Base-by-base conservation (phyloP, 2,329 filamentous ascomycete genomes). In the Nigrospora sphaerica region DNA sequence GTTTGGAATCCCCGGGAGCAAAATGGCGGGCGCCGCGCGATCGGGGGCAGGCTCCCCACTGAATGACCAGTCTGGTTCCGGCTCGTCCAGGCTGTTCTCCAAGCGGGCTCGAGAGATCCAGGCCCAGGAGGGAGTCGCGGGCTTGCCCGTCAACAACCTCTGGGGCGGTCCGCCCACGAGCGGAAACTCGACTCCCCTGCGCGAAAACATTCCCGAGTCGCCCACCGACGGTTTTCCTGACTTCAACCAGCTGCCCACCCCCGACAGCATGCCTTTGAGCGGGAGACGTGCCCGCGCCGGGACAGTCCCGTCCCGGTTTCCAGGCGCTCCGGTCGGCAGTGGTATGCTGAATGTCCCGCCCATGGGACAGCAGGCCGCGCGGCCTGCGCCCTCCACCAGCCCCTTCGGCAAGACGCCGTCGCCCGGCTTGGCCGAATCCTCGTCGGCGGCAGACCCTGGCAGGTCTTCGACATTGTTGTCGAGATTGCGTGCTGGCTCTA, bases 51-150 rank as follows among this genome's bases (percentile, higher is more conserved):
- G 91, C 65, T 98, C 93, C 77, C 93, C 93, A 60, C 96, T 91
- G 69, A 91, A 95, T 73, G 93, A 97, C 56, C 42, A 37, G 33
- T 37, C 33, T 28, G 42, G 42, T 18, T 44, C 42, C 31, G 42
- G 42, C 23, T 37, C 42, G 4, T 35, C 42, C 46, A 80, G 92
- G 59, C 75, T 97, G 49, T 96, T 87, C 69, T 90, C 90, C 52
- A 97, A 97, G 74, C 84, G 93, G 90, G 91, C 93, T 55, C 81
- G 93, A 65, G 93, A 98, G 68, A 96, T 97, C 52, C 92, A 97
- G 72, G 91, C 91, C 46, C 91, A 96, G 71, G 92, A 97, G 77
- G 91, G 91, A 44, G 77, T 95, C 42, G 72, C 74, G 63, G 84
- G 75, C 61, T 77, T 80, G 59, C 77, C 75, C 66, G 68, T 85